These are phyloP conservation scores for Aspergillus udagawae DNA, from an alignment of 2,329 filamentous ascomycete genomes.

Conservation along the genomic window DNA sequence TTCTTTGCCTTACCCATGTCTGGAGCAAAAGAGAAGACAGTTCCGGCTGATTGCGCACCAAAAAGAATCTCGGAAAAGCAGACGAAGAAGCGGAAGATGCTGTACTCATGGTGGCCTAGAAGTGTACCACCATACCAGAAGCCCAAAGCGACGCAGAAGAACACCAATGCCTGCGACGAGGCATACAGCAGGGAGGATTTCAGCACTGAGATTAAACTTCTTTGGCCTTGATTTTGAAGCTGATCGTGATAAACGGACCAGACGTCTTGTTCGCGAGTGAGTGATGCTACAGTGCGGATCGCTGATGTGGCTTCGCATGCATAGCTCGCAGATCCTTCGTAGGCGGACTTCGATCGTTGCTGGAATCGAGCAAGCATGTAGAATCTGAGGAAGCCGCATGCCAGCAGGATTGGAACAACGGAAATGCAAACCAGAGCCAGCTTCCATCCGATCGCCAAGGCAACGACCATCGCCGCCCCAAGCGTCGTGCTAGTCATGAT, in stretches of 20 bases:
- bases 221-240: slow-evolving; percentile 62
- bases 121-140: slow-evolving; percentile 90
- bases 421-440: slow-evolving; percentile 77
- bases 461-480: slow-evolving; percentile 65
- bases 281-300: slow-evolving; percentile 86
- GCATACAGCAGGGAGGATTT: slow-evolving; percentile 78
- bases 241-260: slow-evolving; percentile 65
- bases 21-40: slow-evolving; percentile 82
- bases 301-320: slow-evolving; percentile 92
- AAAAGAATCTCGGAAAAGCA: slow-evolving; percentile 87
- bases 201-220: slow-evolving; percentile 68
- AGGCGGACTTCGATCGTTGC: slow-evolving; percentile 71
- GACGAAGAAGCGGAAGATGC: slow-evolving; percentile 84
- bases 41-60: slow-evolving; percentile 85
- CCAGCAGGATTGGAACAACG: slow-evolving; percentile 71
- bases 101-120: slow-evolving; percentile 67
- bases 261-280: slow-evolving; percentile 83
- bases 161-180: slow-evolving; percentile 75
- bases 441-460: slow-evolving; percentile 80
- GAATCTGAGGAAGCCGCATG: slow-evolving; percentile 83
- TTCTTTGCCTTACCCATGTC: slow-evolving; percentile 92
- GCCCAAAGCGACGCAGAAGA: slow-evolving; percentile 77
- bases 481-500: slow-evolving; percentile 77
- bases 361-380: slow-evolving; percentile 78
- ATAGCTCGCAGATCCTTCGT: slow-evolving; percentile 76